Base-by-base conservation (phyloP, 1,284 basidiomycete genomes). In the Irpex rosettiformis region DNA sequence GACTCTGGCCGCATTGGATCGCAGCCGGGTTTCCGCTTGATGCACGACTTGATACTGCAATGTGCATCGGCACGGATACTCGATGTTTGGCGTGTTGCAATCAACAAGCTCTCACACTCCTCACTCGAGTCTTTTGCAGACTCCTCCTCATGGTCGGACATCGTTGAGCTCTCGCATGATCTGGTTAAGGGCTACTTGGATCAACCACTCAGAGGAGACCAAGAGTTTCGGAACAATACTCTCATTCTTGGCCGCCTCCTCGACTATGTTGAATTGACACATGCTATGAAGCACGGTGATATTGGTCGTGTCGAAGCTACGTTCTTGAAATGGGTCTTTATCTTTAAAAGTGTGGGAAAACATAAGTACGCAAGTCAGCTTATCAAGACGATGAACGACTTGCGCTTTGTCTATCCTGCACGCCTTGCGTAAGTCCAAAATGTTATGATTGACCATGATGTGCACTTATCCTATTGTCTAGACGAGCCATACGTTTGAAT, bases 1-100 rank as follows among this genome's bases (percentile, higher is more conserved):
- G 71, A 77, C 51, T 43, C 42, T 7, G 42, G 42, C 0, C 69
- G 69, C 21, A 67, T 77, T 13, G 58, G 52, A 25, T 54, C 54
- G 1, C 69, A 70, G 5, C 72, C 74, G 0, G 69, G 69, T 0
- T 76, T 77, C 58, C 67, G 72, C 3, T 57, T 61, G 2, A 72
- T 73, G 63, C 74, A 77, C 51, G 70, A 77, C 13, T 37, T 72
- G 0, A 72, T 77, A 5, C 55, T 63, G 2, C 71, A 77, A 45
- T 27, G 52, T 47, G 58, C 21, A 3, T 6, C 42, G 7, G 42
- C 42, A 18, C 42, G 42, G 5, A 43, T 43, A n/a, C 6, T 43
- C n/a, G 42, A 43, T 21, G n/a, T 43, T 18, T 43, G 42, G 42
- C 42, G 42, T 4, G 42, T 43, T 18, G 42, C 5, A 21, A 4